Evolutionary conservation across 2,329 filamentous ascomycete species (phyloP), one percentile per base, ranked within the genome.

Genomic region (Trichophyton mentagrophytes): DNA sequence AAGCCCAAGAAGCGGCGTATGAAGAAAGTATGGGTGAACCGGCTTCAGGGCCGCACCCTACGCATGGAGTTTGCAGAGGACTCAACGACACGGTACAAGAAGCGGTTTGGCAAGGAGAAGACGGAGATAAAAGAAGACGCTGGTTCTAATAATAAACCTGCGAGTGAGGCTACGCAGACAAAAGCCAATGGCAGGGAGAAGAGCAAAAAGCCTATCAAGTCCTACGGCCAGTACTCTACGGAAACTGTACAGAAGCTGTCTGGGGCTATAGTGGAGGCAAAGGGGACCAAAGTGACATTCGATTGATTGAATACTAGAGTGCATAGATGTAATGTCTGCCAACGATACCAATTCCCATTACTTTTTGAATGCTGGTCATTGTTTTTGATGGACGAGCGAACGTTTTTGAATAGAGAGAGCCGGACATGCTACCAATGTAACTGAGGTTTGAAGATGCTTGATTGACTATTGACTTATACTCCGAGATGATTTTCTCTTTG

Each of bases 61-160:
- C 89, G 92, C 71, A 85, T 93, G 72, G 92, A 99, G 73, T 90
- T 92, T 68, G 93, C 93, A 20, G 93, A 99, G 76, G 93, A 97
- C 73, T 85, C 91, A 62, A 85, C 89, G 67, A 84, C 84, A 38
- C 80, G 93, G 61, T 99, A 99, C 75, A 92, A 92, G 78, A 99
- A 97, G 80, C 84, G 93, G 1, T 97, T 88, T 70, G 88, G 89
- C 65, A 92, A 91, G 73, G 86, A 86, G 46, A 67, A 71, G 61
- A 65, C 67, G 65, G 61, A 68, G 25, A 38, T 9, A 2, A 61
- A 40, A 15, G 44, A 44, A 3, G 59, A 61, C 11, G 55, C 49
- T 8, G 33, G 33, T 8, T 58, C 61, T n/a, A 40, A 53, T 30
- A 30, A 30, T 7, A 30, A 7, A 1, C 27, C 30, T n/a, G 59